Base-by-base conservation (phyloP, 2,329 filamentous ascomycete genomes). In the Calonectria honghensis region DNA sequence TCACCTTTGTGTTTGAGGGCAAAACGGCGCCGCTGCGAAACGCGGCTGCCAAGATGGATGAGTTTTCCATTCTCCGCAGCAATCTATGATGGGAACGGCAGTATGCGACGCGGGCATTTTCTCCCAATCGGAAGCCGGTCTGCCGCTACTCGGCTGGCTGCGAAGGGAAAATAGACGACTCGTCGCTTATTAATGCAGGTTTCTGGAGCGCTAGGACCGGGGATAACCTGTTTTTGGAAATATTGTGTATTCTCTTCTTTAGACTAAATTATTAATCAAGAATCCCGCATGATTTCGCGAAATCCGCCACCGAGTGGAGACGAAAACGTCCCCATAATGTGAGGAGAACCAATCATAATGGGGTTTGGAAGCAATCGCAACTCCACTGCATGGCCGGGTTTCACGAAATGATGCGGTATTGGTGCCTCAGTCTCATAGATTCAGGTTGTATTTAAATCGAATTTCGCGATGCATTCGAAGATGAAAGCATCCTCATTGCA, bases 31-130 rank as follows among this genome's bases (percentile, higher is more conserved):
- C 71, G 14, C 54, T 82, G 24, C 27, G 57, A 7, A 68, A 71
- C 11, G 32, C 76, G 4, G 39, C 70, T 1, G 35, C 71, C 39
- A 61, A 64, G 2, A 76, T 70, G 27, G 11, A 57, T 9, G 79
- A 78, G 29, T 57, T 81, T 5, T 79, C 74, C 0, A 52, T 82
- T 11, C 73, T 78, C 31, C 69, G 77, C 32, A 74, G 74, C 63
- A 73, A 72, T 45, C 48, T 80, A 3, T 76, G 51, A 68, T 18
- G 14, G 32, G 1, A 29, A 24, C 13, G 14, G 57, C 20, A 11
- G 13, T 20, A 52, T 51, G 7, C 57, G n/a, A 10, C 57, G 14
- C 54, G 57, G 57, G 37, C 14, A 18, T 27, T 63, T 63, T 41
- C 57, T 63, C 20, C 57, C 57, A 63, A 63, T 63, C 35, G 57